Percentiles rank a stretch among this genome's conserved stretches.
phyloP scores from a whole-genome alignment of 2,329 filamentous ascomycete genomes.

The Colletotrichum sp. region DNA sequence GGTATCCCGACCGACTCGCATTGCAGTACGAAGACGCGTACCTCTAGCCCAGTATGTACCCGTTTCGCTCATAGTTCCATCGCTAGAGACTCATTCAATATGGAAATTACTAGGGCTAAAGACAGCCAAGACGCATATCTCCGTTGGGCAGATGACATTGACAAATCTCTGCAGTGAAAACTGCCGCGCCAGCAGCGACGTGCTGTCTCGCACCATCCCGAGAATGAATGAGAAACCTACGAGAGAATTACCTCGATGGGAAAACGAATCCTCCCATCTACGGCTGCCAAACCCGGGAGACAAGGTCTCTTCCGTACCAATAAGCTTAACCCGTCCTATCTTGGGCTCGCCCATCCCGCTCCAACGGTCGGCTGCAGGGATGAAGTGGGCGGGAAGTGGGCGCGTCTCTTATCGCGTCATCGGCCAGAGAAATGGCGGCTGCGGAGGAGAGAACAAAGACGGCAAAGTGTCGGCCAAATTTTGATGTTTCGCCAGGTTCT shows the following conservation, averaged over 20 bases:
- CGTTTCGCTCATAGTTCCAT: not conserved
- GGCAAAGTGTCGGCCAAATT: not conserved
- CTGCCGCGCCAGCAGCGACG: not conserved
- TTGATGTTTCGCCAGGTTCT: not conserved
- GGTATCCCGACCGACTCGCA: not conserved
- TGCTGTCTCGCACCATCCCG: not conserved
- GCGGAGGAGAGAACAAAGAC: not conserved
- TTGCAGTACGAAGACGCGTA: not conserved
- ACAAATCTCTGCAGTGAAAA: not conserved
- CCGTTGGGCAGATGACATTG: not conserved
- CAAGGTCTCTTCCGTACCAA: not conserved
- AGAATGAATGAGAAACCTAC: not conserved
- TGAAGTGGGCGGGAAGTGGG: not conserved
- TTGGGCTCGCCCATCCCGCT: not conserved
- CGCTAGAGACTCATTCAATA: not conserved
- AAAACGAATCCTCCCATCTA: not conserved
- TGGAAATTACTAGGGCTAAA: not conserved
- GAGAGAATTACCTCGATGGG: not conserved
- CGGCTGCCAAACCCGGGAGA: not conserved
- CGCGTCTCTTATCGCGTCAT: constrained; percentile 1
- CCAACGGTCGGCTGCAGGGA: not conserved
- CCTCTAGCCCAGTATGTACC: not conserved
- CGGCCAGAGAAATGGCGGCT: not conserved
- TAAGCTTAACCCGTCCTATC: not conserved
- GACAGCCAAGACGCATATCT: not conserved